These are phyloP conservation scores for Colletotrichum higginsianum DNA, from an alignment of 2,329 filamentous ascomycete genomes.

Conservation along the genomic window DNA sequence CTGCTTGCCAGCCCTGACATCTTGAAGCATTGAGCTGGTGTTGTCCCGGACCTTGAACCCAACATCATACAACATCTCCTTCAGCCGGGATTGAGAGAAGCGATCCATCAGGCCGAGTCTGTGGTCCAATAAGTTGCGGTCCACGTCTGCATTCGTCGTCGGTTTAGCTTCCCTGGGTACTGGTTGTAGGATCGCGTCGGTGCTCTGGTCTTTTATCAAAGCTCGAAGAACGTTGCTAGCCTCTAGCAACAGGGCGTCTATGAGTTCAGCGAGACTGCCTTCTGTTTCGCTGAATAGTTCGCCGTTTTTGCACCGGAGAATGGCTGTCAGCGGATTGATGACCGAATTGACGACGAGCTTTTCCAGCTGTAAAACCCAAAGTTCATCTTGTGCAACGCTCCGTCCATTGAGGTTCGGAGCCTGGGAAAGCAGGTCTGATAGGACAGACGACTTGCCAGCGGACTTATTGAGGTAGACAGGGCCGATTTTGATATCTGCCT, in stretches of 20 bases:
- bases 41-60: constrained; percentile 67
- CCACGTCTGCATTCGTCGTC: no score
- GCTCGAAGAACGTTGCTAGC: constrained; percentile 79
- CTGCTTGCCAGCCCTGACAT: constrained; percentile 64
- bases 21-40: constrained; percentile 75
- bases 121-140: constrained; percentile 16
- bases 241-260: constrained; percentile 81
- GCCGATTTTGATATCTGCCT: constrained; percentile 64
- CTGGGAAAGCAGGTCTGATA: constrained; percentile 58
- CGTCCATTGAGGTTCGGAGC: constrained; percentile 61
- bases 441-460: constrained; percentile 48
- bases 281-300: constrained; percentile 74
- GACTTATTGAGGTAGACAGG: constrained; percentile 55
- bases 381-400: constrained; percentile 57
- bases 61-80: constrained; percentile 62
- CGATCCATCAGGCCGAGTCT: constrained; percentile 50
- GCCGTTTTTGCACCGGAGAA: constrained; percentile 86
- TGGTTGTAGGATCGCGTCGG: constrained; percentile 54
- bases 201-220: constrained; percentile 71
- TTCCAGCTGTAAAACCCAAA: constrained; percentile 80
- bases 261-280: constrained; percentile 68
- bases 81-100: constrained; percentile 60
- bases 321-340: constrained; percentile 87
- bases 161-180: neutral
- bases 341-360: constrained; percentile 87